Conservation (phyloP, 2,329 filamentous ascomycete species). For the Aspergillus viridinutans region DNA sequence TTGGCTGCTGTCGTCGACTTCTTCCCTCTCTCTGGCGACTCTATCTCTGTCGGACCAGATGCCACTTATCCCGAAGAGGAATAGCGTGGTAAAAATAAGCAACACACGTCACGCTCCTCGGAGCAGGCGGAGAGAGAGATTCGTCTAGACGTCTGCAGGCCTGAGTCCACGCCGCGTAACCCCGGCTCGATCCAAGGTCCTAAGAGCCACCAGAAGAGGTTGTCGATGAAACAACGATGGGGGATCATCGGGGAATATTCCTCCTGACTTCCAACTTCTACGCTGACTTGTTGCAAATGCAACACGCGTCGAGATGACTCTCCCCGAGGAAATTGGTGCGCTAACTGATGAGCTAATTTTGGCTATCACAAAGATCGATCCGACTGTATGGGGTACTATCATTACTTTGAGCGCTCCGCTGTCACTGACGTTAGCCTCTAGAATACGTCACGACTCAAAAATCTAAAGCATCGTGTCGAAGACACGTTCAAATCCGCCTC, state of each 20-base stretch:
- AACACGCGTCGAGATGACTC: slow-evolving; percentile 56
- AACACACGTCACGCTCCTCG: slow-evolving; percentile 7
- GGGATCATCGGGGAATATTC: too few species aligned
- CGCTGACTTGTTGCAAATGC: background rate
- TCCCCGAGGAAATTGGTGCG: slow-evolving; percentile 59
- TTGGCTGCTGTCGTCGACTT: background rate
- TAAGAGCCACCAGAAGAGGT: background rate
- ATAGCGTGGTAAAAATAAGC: slow-evolving; percentile 19
- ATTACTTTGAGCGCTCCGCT: background rate
- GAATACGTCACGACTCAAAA: slow-evolving; percentile 26
- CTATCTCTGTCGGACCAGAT: slow-evolving; percentile 2
- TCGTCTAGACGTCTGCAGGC: background rate
- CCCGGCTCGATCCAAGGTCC: background rate
- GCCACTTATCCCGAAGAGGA: slow-evolving; percentile 22
- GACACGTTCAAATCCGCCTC: slow-evolving; percentile 38
- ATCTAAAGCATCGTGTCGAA: slow-evolving; percentile 29
- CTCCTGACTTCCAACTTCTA: background rate
- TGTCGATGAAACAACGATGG: background rate
- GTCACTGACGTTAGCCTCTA: slow-evolving; percentile 16
- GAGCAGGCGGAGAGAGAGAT: background rate
- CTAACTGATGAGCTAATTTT: slow-evolving; percentile 69
- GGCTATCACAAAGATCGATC: slow-evolving; percentile 50
- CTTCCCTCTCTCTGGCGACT: background rate
- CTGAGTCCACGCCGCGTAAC: slow-evolving; percentile 11
- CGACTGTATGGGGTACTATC: slow-evolving; percentile 42